A percentile compares a stretch with the other conserved stretches of the same genome.
Conservation (phyloP, 352 stramenopile species). For the Globisporangium irregulare region DNA sequence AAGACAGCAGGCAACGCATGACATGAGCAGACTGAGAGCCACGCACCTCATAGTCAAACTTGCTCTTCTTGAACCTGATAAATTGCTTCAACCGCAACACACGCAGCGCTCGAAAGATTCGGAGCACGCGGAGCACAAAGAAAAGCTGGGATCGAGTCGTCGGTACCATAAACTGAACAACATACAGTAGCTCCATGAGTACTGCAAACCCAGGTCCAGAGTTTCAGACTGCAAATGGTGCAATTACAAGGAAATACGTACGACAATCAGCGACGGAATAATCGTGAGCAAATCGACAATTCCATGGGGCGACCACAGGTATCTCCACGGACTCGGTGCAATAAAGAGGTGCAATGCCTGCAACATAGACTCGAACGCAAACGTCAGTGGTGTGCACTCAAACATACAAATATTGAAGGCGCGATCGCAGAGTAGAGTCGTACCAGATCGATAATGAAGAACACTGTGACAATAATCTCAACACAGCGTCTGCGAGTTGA, state of each 20-base stretch:
- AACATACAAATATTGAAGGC: too few relatives aligned
- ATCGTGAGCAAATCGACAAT: slow-evolving; percentile 75
- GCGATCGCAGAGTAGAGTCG: neutral
- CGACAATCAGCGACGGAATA: slow-evolving; percentile 58
- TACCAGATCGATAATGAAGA: slow-evolving; percentile 68
- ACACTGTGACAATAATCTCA: slow-evolving; percentile 47
- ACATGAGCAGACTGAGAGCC: neutral
- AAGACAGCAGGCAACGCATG: neutral
- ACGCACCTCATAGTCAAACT: slow-evolving; percentile 70
- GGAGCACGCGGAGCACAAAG: slow-evolving; percentile 65
- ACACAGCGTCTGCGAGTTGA: slow-evolving; percentile 19
- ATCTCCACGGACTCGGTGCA: slow-evolving; percentile 32
- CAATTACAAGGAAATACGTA: slow-evolving; percentile 8
- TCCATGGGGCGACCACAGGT: slow-evolving; percentile 48
- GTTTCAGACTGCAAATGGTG: too few relatives aligned
- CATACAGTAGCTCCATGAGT: neutral
- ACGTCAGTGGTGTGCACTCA: too few relatives aligned
- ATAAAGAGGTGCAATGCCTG: slow-evolving; percentile 53
- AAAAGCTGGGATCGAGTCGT: slow-evolving; percentile 45
- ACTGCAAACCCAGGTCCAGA: neutral
- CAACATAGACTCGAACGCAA: neutral
- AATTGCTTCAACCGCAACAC: slow-evolving; percentile 58
- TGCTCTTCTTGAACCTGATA: slow-evolving; percentile 57
- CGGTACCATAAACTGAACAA: slow-evolving; percentile 42
- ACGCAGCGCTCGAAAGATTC: slow-evolving; percentile 64